These are phyloP conservation scores for Kalaharituber pfeilii DNA, from an alignment of 2,329 filamentous ascomycete genomes.

Conservation along the genomic window DNA sequence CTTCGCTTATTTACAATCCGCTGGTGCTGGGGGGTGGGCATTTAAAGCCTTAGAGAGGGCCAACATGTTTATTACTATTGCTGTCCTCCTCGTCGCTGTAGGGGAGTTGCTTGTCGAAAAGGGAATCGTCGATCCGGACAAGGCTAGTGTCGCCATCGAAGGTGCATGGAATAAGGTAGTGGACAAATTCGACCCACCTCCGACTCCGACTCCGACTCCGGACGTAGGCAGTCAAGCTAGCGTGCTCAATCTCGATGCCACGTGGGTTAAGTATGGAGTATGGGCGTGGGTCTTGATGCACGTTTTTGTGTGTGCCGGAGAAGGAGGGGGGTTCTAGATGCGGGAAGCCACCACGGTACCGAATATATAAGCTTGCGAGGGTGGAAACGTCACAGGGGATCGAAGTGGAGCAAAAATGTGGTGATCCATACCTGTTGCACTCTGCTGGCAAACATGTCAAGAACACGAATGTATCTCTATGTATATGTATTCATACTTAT, in stretches of 20 bases:
- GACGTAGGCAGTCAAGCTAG: not conserved
- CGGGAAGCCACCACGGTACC: no score
- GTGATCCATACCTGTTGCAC: no score
- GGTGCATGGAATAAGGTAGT: not conserved
- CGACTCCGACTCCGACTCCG: not conserved
- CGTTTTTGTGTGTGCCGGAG: not conserved
- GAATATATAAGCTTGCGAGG: no score
- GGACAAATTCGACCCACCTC: not conserved
- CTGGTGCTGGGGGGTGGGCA: not conserved
- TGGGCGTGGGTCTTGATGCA: not conserved
- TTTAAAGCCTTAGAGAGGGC: not conserved
- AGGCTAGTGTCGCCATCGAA: not conserved
- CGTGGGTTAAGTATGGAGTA: not conserved
- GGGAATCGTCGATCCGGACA: not conserved
- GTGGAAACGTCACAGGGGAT: no score
- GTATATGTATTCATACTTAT: slow-evolving; percentile 98
- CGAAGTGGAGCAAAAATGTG: no score
- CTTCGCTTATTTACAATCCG: not conserved
- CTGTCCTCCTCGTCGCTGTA: not conserved
- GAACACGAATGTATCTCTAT: no score
- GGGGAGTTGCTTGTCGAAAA: not conserved
- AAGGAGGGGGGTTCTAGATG: not conserved
- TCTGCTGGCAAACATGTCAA: no score
- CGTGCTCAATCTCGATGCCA: not conserved
- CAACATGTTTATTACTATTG: not conserved